phyloP scores from a whole-genome alignment of 768 basidiomycete species.

The Macrolepiota fuliginosa region DNA sequence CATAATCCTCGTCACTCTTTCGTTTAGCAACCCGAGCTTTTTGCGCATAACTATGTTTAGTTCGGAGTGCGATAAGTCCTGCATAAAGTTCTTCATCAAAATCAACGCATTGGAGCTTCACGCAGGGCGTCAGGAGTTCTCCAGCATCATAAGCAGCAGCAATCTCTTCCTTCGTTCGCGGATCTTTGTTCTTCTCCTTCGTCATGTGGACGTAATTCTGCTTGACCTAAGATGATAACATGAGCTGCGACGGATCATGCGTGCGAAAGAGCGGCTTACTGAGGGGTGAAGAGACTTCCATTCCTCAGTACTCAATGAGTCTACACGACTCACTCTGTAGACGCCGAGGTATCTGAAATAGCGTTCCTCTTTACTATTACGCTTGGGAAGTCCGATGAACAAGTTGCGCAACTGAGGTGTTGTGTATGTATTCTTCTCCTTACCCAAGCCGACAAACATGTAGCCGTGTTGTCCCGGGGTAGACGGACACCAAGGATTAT shows the following conservation, averaged over 20 bases:
- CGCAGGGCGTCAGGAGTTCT: constrained; percentile 43
- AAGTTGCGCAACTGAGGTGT: constrained; percentile 38
- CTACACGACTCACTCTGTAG: constrained; percentile 41
- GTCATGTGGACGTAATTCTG: constrained; percentile 35
- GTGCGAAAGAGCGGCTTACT: constrained; percentile 25
- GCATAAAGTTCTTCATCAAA: constrained; percentile 41
- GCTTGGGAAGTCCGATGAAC: constrained; percentile 40
- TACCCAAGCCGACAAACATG: constrained; percentile 53
- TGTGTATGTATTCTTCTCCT: constrained; percentile 40
- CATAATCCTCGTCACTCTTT: not conserved
- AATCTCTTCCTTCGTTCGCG: constrained; percentile 31
- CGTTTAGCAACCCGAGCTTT: constrained; percentile 1
- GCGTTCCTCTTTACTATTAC: constrained; percentile 20
- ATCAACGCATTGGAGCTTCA: constrained; percentile 41
- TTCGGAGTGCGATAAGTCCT: constrained; percentile 19
- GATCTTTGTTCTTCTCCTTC: constrained; percentile 35
- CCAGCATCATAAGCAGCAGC: constrained; percentile 44
- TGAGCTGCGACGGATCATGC: not conserved
- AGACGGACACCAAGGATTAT: constrained; percentile 54
- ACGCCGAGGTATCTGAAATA: constrained; percentile 45
- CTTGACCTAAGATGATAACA: constrained; percentile 24
- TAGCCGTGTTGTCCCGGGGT: constrained; percentile 49
- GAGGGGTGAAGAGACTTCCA: constrained; percentile 40
- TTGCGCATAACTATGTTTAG: not conserved
- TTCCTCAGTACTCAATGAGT: constrained; percentile 40